A percentile compares a stretch with the other conserved stretches of the same genome.
Evolutionary conservation across 805 yeast genomes (phyloP).

Genomic region (Saccharomyces eubayanus): DNA sequence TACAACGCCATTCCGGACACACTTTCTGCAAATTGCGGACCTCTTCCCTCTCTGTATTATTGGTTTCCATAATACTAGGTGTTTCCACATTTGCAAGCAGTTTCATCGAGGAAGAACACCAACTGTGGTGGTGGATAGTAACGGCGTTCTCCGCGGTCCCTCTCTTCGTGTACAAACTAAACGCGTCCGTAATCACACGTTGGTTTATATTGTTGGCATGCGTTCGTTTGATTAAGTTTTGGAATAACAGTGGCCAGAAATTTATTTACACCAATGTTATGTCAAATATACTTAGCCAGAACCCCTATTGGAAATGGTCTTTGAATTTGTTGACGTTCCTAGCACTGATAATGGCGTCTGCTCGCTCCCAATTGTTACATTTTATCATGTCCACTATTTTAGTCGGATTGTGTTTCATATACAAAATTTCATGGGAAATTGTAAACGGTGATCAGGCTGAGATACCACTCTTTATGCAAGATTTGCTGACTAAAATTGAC

Average conservation of each 20-base stretch:
- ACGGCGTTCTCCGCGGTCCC: conserved; percentile 28
- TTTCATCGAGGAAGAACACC: conserved; percentile 91
- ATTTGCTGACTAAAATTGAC: background rate
- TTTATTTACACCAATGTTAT: conserved; percentile 45
- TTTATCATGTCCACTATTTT: conserved; percentile 25
- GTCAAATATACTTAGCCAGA: conserved; percentile 34
- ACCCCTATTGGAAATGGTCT: conserved; percentile 39
- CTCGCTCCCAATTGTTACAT: background rate
- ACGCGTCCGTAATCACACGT: conserved; percentile 5
- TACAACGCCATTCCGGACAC: background rate
- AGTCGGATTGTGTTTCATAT: conserved; percentile 39
- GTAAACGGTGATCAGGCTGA: conserved; percentile 41
- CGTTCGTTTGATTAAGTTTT: conserved; percentile 59
- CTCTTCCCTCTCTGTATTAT: conserved; percentile 12
- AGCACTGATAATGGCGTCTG: background rate
- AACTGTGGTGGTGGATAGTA: conserved; percentile 83
- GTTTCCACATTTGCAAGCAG: conserved; percentile 74
- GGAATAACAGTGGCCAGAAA: conserved; percentile 91
- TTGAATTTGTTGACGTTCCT: conserved; percentile 36
- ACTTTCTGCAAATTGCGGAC: conserved; percentile 8
- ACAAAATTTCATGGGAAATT: conserved; percentile 46
- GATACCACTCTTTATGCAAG: background rate
- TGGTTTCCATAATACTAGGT: conserved; percentile 35
- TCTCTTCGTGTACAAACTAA: conserved; percentile 1
- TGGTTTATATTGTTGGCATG: conserved; percentile 22